These are phyloP conservation scores for Syncephalis plumigaleata DNA, from an alignment of 371 early-diverging fungal species.

Conservation along the genomic window DNA sequence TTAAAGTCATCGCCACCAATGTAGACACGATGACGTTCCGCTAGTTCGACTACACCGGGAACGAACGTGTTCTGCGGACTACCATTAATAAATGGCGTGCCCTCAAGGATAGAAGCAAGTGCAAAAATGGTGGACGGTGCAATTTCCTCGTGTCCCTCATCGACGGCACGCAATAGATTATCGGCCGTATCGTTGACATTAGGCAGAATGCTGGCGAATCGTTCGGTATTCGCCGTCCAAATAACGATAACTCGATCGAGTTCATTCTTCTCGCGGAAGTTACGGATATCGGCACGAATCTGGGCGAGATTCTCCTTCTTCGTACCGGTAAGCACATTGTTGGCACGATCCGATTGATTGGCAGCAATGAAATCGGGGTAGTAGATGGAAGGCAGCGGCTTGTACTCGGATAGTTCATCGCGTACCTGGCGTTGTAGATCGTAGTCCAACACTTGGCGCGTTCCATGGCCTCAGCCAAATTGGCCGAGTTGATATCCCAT, in stretches of 20 bases:
- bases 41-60: conserved; percentile 77
- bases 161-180: conserved; percentile 68
- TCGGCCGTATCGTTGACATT: conserved; percentile 94
- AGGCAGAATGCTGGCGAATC: conserved; percentile 56
- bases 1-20: conserved; percentile 98
- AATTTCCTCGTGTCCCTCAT: conserved; percentile 64
- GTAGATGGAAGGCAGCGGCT: conserved; percentile 87
- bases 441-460: conserved; percentile 87
- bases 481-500: conserved; percentile 84
- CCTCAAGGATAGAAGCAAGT: conserved; percentile 87
- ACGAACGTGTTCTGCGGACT: conserved; percentile 97
- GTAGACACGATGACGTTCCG: conserved; percentile 70
- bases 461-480: conserved; percentile 81
- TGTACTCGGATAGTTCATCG: conserved; percentile 54
- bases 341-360: conserved; percentile 90
- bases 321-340: conserved; percentile 71
- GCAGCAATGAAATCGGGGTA: conserved; percentile 93
- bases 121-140: conserved; percentile 96
- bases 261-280: conserved; percentile 70
- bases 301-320: conserved; percentile 80
- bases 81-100: conserved; percentile 91
- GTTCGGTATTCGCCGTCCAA: conserved; percentile 98
- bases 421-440: conserved; percentile 86
- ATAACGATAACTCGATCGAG: conserved; percentile 89
- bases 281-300: conserved; percentile 81